A percentile compares a stretch with the other conserved stretches of the same genome.
phyloP scores from a whole-genome alignment of 169 alveolate genomes.

The Cryptosporidium parvum region DNA sequence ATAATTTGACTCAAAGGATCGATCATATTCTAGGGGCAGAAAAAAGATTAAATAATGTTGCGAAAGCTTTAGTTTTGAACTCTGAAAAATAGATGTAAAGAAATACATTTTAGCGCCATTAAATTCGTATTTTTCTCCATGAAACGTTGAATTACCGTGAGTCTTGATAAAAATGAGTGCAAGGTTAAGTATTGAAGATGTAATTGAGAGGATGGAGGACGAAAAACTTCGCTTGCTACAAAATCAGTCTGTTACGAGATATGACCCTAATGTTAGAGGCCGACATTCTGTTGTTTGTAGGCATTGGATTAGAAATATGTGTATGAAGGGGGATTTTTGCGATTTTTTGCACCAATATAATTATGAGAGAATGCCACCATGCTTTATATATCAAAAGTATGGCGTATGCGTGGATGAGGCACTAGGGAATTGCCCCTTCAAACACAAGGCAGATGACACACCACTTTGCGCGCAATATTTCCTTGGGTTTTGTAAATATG shows the following conservation, averaged over 20 bases:
- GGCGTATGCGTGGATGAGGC: slow-evolving; percentile 87
- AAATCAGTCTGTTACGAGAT: slow-evolving; percentile 58
- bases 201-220: slow-evolving; percentile 59
- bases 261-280: slow-evolving; percentile 81
- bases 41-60: slow-evolving; percentile 53
- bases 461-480: slow-evolving; percentile 79
- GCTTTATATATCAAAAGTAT: slow-evolving; percentile 85
- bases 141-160: background rate
- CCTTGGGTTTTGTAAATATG: slow-evolving; percentile 86
- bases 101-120: background rate
- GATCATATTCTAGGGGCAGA: slow-evolving; percentile 54
- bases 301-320: slow-evolving; percentile 93
- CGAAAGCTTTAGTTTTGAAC: slow-evolving; percentile 41
- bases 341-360: slow-evolving; percentile 91
- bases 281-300: slow-evolving; percentile 92
- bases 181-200: slow-evolving; percentile 7
- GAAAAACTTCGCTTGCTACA: slow-evolving; percentile 42
- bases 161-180: background rate
- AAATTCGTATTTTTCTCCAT: no score
- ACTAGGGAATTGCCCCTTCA: slow-evolving; percentile 83
- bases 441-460: slow-evolving; percentile 78
- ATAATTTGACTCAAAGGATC: slow-evolving; percentile 39
- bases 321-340: slow-evolving; percentile 93
- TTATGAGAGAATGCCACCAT: slow-evolving; percentile 90
- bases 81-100: background rate